Evolutionary conservation across 1,284 basidiomycete genomes (phyloP).

Genomic region (Boletellus deceptivus): DNA sequence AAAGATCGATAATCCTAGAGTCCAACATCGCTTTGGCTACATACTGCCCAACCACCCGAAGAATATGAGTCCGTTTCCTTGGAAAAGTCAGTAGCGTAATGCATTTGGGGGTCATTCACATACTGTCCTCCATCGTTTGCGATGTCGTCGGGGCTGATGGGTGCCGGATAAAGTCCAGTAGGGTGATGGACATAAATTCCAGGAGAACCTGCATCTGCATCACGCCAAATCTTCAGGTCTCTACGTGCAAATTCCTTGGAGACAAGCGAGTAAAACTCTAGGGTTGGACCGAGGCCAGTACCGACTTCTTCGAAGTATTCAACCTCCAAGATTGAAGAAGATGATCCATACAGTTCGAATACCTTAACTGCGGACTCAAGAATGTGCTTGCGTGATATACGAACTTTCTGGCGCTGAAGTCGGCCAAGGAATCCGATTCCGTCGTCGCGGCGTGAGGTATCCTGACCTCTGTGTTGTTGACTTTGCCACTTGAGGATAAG

Average conservation of each 20-base stretch:
- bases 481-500: slow-evolving; percentile 90
- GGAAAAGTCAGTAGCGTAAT: slow-evolving; percentile 3
- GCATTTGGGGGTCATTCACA: slow-evolving; percentile 32
- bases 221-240: slow-evolving; percentile 88
- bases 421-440: slow-evolving; percentile 90
- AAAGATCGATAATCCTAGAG: slow-evolving; percentile 95
- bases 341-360: slow-evolving; percentile 94
- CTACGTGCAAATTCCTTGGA: slow-evolving; percentile 90
- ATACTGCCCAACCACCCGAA: slow-evolving; percentile 92
- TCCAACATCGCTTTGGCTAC: slow-evolving; percentile 98
- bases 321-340: slow-evolving; percentile 91
- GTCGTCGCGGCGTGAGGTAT: slow-evolving; percentile 80
- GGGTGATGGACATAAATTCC: slow-evolving; percentile 79
- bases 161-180: slow-evolving; percentile 86
- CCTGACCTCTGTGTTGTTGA: slow-evolving; percentile 71
- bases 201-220: slow-evolving; percentile 65
- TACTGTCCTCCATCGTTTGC: slow-evolving; percentile 70
- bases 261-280: slow-evolving; percentile 96
- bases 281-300: slow-evolving; percentile 95
- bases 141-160: slow-evolving; percentile 65
- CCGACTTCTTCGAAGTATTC: slow-evolving; percentile 99
- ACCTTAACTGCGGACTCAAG: slow-evolving; percentile 98
- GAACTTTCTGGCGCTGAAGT: slow-evolving; percentile 93
- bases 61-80: slow-evolving; percentile 79
- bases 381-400: slow-evolving; percentile 92